These are phyloP conservation scores for Mortierella antarctica DNA, from an alignment of 192 early-diverging fungal species.

Conservation along the genomic window DNA sequence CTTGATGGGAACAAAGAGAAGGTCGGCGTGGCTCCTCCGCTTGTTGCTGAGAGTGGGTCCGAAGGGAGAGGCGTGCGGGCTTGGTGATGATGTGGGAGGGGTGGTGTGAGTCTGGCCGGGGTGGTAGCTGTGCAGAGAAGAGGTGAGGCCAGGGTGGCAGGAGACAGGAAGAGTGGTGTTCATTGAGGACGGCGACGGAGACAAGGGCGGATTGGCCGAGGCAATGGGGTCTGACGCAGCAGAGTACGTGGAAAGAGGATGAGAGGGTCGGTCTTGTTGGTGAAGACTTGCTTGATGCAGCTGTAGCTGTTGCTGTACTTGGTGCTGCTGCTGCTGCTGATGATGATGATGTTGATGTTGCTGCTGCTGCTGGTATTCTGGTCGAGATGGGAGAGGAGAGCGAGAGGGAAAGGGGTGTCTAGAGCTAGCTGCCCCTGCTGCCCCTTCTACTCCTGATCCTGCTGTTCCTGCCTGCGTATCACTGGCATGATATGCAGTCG, in stretches of 20 bases:
- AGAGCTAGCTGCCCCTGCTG: background rate
- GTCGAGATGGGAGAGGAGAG: background rate
- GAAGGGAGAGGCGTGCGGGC: background rate
- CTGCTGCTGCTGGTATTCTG: constrained; percentile 2
- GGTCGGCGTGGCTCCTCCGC: constrained; percentile 37
- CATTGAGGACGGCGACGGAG: constrained; percentile 12
- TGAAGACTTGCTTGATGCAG: background rate
- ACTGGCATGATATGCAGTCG: constrained; percentile 38
- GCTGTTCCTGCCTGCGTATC: constrained; percentile 16
- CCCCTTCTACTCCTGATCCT: constrained; percentile 18
- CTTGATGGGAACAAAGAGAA: constrained; percentile 42
- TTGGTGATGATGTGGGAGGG: constrained; percentile 6
- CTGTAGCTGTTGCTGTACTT: background rate
- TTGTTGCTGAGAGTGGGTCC: constrained; percentile 29
- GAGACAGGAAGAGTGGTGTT: constrained; percentile 3
- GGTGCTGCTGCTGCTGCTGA: constrained; percentile 3
- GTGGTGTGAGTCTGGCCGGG: constrained; percentile 4
- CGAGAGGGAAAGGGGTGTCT: background rate
- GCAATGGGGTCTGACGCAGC: constrained; percentile 2
- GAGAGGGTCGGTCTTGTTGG: background rate
- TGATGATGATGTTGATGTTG: constrained; percentile 1
- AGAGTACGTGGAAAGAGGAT: constrained; percentile 9
- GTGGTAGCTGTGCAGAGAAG: constrained; percentile 3
- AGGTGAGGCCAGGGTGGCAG: background rate
- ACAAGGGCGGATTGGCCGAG: background rate